Evolutionary conservation across 1,284 basidiomycete species (phyloP), one percentile per base, ranked within the genome.

Genomic region (Papiliotrema laurentii): DNA sequence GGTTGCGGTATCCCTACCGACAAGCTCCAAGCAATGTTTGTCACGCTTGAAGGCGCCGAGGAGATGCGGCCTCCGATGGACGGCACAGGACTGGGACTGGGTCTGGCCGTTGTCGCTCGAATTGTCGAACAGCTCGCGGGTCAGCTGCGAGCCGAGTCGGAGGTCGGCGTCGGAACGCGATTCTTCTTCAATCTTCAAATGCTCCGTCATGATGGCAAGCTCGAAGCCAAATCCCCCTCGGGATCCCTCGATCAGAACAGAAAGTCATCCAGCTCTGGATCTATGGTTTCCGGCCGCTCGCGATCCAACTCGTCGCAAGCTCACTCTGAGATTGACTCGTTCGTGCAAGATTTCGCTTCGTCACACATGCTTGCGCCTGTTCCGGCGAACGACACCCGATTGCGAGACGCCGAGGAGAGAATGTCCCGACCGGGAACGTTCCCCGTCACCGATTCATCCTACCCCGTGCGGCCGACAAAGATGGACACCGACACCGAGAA

Each of bases 31-130:
- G 82, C 81, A 50, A 88, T 92, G 53, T 92, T 92, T 74, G 77
- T 88, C 45, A 86, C 89, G 53, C 87, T 93, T 53, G 89, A 91
- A 71, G 85, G 89, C 59, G 86, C 89, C 2, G 87, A 88, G 56
- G 81, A 81, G 4, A 69, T 63, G n/a, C 49, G 51, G 31, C 45
- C 43, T 4, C 38, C 49, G 4, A n/a, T n/a, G n/a, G 39, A 36
- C 7, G 10, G 22, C 13, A 57, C 58, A 2, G 56, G 60, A 11
- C 42, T 68, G 2, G 85, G 86, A 13, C 78, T 89, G 11, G 87
- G 87, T 24, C 76, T 89, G 7, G 87, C 88, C 11, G 83, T 89
- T 6, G 87, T 89, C 4, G 86, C 86, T 0, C 79, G 87, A n/a
- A 87, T 89, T 28, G 84, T 89, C 5, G 84, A 86, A 64, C 87